A percentile compares a stretch with the other conserved stretches of the same genome.
Evolutionary conservation across 345 rosid genomes (phyloP).

Genomic region (Viola odorata): DNA sequence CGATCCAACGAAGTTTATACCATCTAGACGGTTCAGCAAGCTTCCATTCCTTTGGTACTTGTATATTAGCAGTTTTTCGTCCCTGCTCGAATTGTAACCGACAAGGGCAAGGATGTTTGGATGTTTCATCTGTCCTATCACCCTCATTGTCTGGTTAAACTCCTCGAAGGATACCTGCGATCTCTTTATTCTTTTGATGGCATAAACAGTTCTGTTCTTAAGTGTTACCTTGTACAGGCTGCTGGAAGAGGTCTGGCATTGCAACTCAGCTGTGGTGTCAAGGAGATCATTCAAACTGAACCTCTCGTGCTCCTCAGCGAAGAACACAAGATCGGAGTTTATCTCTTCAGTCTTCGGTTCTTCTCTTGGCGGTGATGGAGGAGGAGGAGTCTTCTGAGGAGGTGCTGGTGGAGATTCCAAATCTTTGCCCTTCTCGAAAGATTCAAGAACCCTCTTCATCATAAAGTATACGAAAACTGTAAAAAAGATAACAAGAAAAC

Average conservation of each 20-base stretch:
- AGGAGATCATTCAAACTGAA: conserved; percentile 52
- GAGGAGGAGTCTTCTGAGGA: conserved; percentile 19
- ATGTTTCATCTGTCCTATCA: conserved; percentile 48
- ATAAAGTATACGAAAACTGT: conserved; percentile 18
- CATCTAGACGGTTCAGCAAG: conserved; percentile 37
- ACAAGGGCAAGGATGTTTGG: conserved; percentile 50
- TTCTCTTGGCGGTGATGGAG: conserved; percentile 1
- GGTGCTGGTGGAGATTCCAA: conserved; percentile 26
- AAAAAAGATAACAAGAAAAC: conserved; percentile 14
- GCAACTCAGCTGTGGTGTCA: conserved; percentile 52
- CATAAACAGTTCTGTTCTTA: conserved; percentile 35
- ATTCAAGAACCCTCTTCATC: conserved; percentile 13
- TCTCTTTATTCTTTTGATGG: conserved; percentile 52
- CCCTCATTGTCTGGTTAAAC: conserved; percentile 36
- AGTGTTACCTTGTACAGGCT: conserved; percentile 52
- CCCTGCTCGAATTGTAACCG: conserved; percentile 37
- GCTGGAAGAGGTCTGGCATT: conserved; percentile 36
- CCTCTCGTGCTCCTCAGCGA: conserved; percentile 40
- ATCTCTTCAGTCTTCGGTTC: conserved; percentile 24
- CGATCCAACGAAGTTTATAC: conserved; percentile 14
- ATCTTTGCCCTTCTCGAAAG: conserved; percentile 19
- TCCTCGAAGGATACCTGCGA: conserved; percentile 38
- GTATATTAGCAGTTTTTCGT: conserved; percentile 54
- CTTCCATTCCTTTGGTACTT: conserved; percentile 52
- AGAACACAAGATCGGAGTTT: conserved; percentile 40